phyloP scores from a whole-genome alignment of 2,329 filamentous ascomycete genomes.

The Neopestalotiopsis clavispora region DNA sequence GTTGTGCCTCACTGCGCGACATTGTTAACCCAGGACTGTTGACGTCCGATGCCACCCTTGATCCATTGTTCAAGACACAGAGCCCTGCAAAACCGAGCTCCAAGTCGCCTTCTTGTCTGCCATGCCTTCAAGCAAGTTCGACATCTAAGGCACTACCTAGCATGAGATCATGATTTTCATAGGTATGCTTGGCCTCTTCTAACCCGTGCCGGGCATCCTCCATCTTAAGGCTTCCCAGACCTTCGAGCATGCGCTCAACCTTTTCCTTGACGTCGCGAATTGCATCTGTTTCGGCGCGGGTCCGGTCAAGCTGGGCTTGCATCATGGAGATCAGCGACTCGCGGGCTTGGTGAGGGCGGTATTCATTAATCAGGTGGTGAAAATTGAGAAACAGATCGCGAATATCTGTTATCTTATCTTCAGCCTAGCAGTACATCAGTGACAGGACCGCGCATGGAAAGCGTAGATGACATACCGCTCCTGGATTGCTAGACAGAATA shows the following conservation, averaged over 20 bases:
- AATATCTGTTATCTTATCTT: slow-evolving; percentile 77
- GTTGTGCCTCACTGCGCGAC: neutral
- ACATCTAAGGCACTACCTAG: neutral
- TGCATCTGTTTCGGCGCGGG: slow-evolving; percentile 73
- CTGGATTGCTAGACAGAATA: slow-evolving; percentile 69
- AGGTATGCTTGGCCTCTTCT: neutral
- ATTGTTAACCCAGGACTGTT: neutral
- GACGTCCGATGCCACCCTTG: neutral
- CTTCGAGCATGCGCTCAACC: slow-evolving; percentile 74
- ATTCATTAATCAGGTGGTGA: slow-evolving; percentile 92
- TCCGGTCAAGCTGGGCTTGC: slow-evolving; percentile 79
- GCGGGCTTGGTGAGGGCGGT: slow-evolving; percentile 88
- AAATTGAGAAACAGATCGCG: slow-evolving; percentile 87
- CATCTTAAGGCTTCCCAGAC: slow-evolving; percentile 61
- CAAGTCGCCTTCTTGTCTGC: neutral
- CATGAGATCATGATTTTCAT: neutral
- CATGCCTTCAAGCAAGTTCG: neutral
- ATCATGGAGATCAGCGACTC: slow-evolving; percentile 87
- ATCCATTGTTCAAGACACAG: neutral
- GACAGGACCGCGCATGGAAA: neutral
- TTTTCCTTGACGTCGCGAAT: slow-evolving; percentile 72
- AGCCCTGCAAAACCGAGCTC: neutral
- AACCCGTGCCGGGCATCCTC: slow-evolving; percentile 22
- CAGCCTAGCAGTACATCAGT: slow-evolving; percentile 48
- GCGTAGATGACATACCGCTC: slow-evolving; percentile 43